Conservation (phyloP, 139 green algal species). For the Asterochloris sp. region DNA sequence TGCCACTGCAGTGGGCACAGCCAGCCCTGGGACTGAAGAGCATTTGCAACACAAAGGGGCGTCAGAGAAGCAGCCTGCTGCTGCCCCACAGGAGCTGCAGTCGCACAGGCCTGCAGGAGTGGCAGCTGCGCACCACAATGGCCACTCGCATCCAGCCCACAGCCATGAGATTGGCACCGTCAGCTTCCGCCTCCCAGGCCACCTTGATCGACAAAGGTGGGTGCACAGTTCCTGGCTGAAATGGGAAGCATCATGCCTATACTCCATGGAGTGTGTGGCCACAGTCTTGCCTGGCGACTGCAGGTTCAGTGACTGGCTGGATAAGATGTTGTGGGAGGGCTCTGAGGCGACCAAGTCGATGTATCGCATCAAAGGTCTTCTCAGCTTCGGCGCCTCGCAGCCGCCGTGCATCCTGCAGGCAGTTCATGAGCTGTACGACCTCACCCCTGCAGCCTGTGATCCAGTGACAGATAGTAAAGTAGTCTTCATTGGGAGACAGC, state of each 20-base stretch:
- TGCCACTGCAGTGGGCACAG: background rate
- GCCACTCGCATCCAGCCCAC: background rate
- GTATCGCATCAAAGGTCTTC: constrained; percentile 75
- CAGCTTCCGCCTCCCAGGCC: background rate
- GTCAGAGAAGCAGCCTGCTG: background rate
- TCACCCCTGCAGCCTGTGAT: constrained; percentile 54
- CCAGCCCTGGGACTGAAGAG: background rate
- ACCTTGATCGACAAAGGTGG: background rate
- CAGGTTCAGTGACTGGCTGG: constrained; percentile 50
- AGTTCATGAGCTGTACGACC: constrained; percentile 81
- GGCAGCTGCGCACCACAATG: background rate
- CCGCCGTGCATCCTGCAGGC: constrained; percentile 62
- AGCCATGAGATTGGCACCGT: background rate
- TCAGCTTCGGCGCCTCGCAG: constrained; percentile 47
- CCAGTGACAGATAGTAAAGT: constrained; percentile 35
- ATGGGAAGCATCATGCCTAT: background rate
- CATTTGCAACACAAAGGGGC: background rate
- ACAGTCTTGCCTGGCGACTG: background rate
- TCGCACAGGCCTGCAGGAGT: background rate
- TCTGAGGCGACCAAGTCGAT: constrained; percentile 37
- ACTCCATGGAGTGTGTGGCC: background rate
- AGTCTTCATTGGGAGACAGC: constrained; percentile 61
- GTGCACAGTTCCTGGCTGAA: background rate
- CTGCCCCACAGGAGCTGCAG: background rate
- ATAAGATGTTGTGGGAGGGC: constrained; percentile 62